Conservation (phyloP, 2,329 filamentous ascomycete genomes). For the Emmonsia crescens region DNA sequence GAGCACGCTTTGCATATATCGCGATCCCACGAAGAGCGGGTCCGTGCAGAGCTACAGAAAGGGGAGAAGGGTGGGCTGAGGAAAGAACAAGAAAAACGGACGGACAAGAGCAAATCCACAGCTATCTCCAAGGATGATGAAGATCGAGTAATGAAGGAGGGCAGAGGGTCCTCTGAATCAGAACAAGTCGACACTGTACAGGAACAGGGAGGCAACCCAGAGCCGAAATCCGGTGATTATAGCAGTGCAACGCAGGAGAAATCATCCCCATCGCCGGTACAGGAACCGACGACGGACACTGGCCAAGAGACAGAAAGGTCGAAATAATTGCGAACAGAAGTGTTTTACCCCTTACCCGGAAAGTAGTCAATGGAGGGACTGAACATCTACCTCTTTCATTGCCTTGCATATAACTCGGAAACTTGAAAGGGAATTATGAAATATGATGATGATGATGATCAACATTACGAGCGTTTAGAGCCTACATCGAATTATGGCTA, state of each 20-base stretch:
- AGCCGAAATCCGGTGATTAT: neutral
- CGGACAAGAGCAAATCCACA: neutral
- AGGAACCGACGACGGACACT: neutral
- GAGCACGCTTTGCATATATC: slow-evolving; percentile 44
- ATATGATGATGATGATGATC: neutral
- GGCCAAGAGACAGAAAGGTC: neutral
- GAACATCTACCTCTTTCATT: neutral
- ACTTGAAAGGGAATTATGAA: neutral
- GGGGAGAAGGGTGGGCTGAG: neutral
- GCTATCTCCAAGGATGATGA: neutral
- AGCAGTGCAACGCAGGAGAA: neutral
- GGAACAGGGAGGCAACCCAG: neutral
- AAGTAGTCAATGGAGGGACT: neutral
- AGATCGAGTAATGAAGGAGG: neutral
- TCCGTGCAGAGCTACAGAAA: slow-evolving; percentile 21
- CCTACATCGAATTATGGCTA: neutral
- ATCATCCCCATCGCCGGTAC: neutral
- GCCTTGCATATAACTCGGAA: neutral
- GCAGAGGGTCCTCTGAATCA: neutral
- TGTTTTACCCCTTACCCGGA: neutral
- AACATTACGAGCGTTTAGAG: neutral
- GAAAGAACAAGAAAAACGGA: neutral
- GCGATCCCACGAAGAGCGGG: slow-evolving; percentile 34
- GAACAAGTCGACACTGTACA: neutral
- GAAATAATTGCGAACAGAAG: neutral